Percentiles rank a stretch among this genome's conserved stretches.
Evolutionary conservation across 345 rosid species (phyloP).

Genomic region (Triadica sebifera): DNA sequence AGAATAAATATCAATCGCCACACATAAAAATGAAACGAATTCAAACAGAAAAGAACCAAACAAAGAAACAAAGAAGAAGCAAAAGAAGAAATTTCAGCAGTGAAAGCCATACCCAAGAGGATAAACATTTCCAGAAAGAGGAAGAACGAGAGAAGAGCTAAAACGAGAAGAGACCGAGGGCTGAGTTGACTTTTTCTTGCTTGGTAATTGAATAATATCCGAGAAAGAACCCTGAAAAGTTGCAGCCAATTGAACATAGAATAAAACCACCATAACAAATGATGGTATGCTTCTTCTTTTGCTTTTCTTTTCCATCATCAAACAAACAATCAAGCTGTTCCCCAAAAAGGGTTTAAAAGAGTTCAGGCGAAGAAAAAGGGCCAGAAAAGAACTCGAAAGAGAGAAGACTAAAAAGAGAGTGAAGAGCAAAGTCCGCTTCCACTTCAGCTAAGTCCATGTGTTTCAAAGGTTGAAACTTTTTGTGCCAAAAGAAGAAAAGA

Average conservation of each 20-base stretch:
- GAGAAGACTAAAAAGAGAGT: not conserved
- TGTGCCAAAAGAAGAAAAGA: not conserved
- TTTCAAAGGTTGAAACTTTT: too few species aligned
- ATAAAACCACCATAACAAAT: not conserved
- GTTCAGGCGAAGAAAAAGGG: not conserved
- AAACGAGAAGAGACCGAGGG: not conserved
- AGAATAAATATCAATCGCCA: too few species aligned
- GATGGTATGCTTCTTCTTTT: not conserved
- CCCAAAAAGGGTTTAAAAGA: not conserved
- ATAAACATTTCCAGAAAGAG: conserved; percentile 72
- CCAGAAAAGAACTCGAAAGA: not conserved
- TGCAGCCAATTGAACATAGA: conserved; percentile 16
- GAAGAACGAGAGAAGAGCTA: conserved; percentile 60
- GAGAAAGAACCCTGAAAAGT: conserved; percentile 30
- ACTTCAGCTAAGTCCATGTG: not conserved
- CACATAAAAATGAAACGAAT: too few species aligned
- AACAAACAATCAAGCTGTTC: not conserved
- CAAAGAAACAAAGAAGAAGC: not conserved
- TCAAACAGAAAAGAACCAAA: not conserved
- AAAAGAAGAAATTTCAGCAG: not conserved
- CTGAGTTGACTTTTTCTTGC: conserved; percentile 21
- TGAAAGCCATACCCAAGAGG: conserved; percentile 67
- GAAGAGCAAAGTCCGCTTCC: not conserved
- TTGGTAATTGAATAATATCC: conserved; percentile 29
- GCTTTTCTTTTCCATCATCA: conserved; percentile 22